A percentile compares a stretch with the other conserved stretches of the same genome.
These are phyloP conservation scores for Pestalotiopsis sp. DNA, from an alignment of 2,329 filamentous ascomycete genomes.

Conservation along the genomic window DNA sequence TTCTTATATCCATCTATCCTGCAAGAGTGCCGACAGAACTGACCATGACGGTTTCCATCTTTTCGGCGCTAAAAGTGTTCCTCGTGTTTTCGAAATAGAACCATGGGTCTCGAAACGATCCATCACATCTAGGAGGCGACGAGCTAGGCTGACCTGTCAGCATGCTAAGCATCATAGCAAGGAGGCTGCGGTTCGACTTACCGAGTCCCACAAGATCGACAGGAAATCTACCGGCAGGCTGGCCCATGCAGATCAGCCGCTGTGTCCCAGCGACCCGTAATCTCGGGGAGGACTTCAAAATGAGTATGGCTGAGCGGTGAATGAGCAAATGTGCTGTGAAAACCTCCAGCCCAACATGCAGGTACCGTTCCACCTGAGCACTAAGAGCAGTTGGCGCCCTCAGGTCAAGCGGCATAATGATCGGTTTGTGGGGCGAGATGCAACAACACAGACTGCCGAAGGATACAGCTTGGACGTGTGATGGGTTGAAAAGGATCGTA, in stretches of 20 bases:
- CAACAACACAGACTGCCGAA: slow-evolving; percentile 4
- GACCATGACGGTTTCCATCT: neutral
- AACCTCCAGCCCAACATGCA: neutral
- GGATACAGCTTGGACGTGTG: neutral
- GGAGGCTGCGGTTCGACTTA: neutral
- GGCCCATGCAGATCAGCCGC: slow-evolving; percentile 7
- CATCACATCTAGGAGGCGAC: neutral
- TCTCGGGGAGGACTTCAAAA: slow-evolving; percentile 2
- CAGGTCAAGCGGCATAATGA: slow-evolving; percentile 4
- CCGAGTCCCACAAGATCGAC: slow-evolving; percentile 5
- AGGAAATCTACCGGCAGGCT: slow-evolving; percentile 3
- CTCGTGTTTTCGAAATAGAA: neutral
- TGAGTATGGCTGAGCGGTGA: neutral
- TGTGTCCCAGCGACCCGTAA: slow-evolving; percentile 3
- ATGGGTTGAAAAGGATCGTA: neutral
- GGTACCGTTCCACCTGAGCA: slow-evolving; percentile 4
- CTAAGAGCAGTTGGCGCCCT: neutral
- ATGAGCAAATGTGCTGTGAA: neutral
- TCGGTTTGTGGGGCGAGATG: neutral
- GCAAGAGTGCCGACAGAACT: neutral
- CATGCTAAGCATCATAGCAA: neutral
- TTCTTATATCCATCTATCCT: neutral
- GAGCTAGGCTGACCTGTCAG: slow-evolving; percentile 1
- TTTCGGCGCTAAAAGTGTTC: neutral
- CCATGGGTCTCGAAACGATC: neutral